Base-by-base conservation (phyloP, 2,329 filamentous ascomycete genomes). In the Fusarium domesticum region DNA sequence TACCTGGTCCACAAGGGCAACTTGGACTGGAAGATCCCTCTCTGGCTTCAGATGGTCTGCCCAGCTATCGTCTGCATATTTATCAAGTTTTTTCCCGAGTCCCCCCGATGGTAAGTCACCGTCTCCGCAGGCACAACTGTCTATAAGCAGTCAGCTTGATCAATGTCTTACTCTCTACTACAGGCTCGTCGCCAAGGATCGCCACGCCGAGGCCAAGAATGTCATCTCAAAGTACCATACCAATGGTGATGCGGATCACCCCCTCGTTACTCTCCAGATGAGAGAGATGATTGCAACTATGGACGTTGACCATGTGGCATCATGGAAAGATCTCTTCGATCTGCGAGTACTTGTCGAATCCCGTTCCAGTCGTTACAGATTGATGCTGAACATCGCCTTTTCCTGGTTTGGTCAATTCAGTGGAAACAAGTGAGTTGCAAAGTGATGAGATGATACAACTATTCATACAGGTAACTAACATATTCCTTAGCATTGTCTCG, bases 61-160 rank as follows among this genome's bases (percentile, higher is more conserved):
- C 51, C 51, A 3, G 51, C 42, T n/a, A 18, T 53, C 12, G 48
- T 51, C 18, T 45, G 37, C 32, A 15, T 47, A 18, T 11, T 42
- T 7, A 44, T 72, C 6, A 78, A 72, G 37, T 70, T 80, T 51
- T 65, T 83, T 2, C 81, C 81, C 0, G 81, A 84, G 57, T 80
- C 76, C 17, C 81, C 81, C 5, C 66, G 81, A 45, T 84, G 79
- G 79, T 46, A 38, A 20, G 39, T 31, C 6, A 19, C 18, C n/a
- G 1, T 5, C 6, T 28, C 3, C 11, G 14, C 7, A 28, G 20
- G 6, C 14, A 6, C 14, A n/a, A 38, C 10, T 2, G n/a, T n/a
- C n/a, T n/a, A n/a, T n/a, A n/a, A n/a, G n/a, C n/a, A n/a, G n/a
- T 37, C 15, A 23, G 15, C 5, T 35, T 5, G 19, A 10, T n/a